These are phyloP conservation scores for Avicennia marina DNA, from an alignment of 257 asterid genomes.

Conservation along the genomic window DNA sequence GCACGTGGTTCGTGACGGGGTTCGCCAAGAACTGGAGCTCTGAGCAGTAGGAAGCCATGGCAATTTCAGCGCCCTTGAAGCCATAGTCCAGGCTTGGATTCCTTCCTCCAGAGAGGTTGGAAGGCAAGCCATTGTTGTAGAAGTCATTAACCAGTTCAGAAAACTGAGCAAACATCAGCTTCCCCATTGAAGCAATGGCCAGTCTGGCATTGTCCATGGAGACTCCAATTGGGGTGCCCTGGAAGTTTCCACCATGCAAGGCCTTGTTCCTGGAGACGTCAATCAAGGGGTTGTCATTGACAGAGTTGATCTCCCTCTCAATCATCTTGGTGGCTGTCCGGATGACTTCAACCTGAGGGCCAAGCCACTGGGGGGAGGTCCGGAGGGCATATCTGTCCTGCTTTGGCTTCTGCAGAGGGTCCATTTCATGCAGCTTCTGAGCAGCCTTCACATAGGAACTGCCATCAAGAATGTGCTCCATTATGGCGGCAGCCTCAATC, in stretches of 20 bases:
- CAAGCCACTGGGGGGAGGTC: slow-evolving; percentile 26
- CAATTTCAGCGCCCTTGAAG: slow-evolving; percentile 20
- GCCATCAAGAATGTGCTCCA: slow-evolving; percentile 27
- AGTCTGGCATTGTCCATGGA: slow-evolving; percentile 23
- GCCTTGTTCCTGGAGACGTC: slow-evolving; percentile 25
- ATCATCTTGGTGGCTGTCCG: slow-evolving; percentile 16
- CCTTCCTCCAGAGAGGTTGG: slow-evolving; percentile 15
- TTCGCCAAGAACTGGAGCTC: slow-evolving; percentile 24
- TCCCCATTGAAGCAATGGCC: slow-evolving; percentile 23
- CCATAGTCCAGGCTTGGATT: slow-evolving; percentile 24
- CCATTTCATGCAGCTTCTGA: slow-evolving; percentile 17
- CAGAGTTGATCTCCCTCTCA: slow-evolving; percentile 26
- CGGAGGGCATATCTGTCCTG: slow-evolving; percentile 21
- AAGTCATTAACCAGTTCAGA: slow-evolving; percentile 24
- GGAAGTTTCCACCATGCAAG: slow-evolving; percentile 25
- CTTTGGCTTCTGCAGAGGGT: slow-evolving; percentile 17
- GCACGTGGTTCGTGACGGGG: slow-evolving; percentile 25
- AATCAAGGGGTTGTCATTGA: slow-evolving; percentile 23
- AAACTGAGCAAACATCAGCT: slow-evolving; percentile 21
- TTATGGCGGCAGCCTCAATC: slow-evolving; percentile 26
- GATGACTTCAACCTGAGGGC: slow-evolving; percentile 20
- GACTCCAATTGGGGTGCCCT: slow-evolving; percentile 26
- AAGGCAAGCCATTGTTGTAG: slow-evolving; percentile 24
- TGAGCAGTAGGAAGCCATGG: slow-evolving; percentile 25
- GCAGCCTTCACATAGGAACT: slow-evolving; percentile 22